phyloP scores from a whole-genome alignment of 306 rosid species.

The Lathyrus oleraceus region DNA sequence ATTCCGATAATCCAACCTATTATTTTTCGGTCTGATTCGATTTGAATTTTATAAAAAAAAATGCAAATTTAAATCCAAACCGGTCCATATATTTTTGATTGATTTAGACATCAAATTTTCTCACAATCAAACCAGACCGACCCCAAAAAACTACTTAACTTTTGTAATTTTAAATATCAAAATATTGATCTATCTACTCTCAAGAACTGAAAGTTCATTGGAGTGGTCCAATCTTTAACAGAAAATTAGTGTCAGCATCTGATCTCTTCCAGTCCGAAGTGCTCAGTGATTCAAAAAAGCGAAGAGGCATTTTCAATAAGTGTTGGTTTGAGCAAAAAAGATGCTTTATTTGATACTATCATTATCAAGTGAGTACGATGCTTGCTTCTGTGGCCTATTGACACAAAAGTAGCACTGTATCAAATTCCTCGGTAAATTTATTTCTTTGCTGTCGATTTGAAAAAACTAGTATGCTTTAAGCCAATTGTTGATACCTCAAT shows the following conservation, averaged over 20 bases:
- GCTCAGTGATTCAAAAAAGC: conserved; percentile 8
- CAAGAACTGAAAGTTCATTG: not conserved
- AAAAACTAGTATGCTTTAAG: not conserved
- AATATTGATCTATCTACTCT: not conserved
- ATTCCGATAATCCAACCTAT: too few species aligned
- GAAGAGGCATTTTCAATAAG: conserved; percentile 15
- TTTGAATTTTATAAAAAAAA: too few species aligned
- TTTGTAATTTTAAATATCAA: not conserved
- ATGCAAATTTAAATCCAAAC: too few species aligned
- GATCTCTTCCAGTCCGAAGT: not conserved
- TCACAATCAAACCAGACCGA: too few species aligned
- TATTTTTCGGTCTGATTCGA: too few species aligned
- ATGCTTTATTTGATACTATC: conserved; percentile 15
- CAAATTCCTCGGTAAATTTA: not conserved
- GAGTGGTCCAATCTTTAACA: conserved; percentile 4
- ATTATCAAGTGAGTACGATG: not conserved
- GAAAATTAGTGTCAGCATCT: conserved; percentile 16
- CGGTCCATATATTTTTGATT: too few species aligned
- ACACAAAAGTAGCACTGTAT: not conserved
- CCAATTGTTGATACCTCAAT: not conserved
- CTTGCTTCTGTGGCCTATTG: not conserved
- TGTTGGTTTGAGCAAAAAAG: conserved; percentile 27
- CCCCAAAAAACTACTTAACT: not conserved
- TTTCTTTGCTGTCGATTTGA: conserved; percentile 7
- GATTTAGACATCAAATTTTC: too few species aligned